These are phyloP conservation scores for Ulota crispa DNA, from an alignment of 225 moss, liverwort and hornwort genomes.

Conservation along the genomic window DNA sequence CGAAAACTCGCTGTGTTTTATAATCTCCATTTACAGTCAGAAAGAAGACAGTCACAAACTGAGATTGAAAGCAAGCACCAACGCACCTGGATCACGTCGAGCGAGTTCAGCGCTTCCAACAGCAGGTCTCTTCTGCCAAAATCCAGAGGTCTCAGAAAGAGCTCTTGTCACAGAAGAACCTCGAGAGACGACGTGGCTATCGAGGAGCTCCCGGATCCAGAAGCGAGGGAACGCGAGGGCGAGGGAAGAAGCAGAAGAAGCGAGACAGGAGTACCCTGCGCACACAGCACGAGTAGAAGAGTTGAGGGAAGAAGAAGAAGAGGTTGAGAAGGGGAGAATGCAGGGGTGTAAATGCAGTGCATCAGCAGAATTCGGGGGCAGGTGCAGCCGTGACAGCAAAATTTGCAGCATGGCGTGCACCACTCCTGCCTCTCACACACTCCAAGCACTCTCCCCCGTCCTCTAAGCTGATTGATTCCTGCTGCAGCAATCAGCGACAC, in stretches of 20 bases:
- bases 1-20: not conserved
- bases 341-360: constrained; percentile 23
- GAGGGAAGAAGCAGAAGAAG: not conserved
- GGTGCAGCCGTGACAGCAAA: constrained; percentile 14
- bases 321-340: not conserved
- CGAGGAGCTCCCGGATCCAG: constrained; percentile 6
- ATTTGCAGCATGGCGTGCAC: constrained; percentile 23
- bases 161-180: not conserved
- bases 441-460: not conserved
- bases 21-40: not conserved
- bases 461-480: not conserved
- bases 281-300: not conserved
- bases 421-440: not conserved
- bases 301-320: constrained; percentile 1
- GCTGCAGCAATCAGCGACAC: not conserved
- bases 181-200: not conserved
- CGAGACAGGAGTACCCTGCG: not conserved
- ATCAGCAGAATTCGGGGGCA: constrained; percentile 16
- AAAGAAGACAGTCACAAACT: not conserved
- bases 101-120: not conserved
- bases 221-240: not conserved
- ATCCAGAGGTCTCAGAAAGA: not conserved
- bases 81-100: constrained; percentile 15
- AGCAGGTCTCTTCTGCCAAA: constrained; percentile 1
- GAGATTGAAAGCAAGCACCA: not conserved